Base-by-base conservation (phyloP, 345 rosid species). In the Acer yangbiense region DNA sequence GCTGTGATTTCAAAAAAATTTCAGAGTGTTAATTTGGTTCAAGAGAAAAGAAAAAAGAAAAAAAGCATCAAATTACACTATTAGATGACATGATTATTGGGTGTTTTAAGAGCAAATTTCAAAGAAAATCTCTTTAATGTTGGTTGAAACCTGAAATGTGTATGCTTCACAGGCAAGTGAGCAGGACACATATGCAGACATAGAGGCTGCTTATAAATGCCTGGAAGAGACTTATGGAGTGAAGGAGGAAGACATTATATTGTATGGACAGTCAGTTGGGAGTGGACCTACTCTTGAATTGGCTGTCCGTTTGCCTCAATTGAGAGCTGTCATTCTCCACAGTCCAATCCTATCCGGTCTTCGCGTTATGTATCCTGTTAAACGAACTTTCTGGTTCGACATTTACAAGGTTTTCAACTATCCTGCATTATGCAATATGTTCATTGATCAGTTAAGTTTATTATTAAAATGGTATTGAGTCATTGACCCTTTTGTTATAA, bases 171-270 rank as follows among this genome's bases (percentile, higher is more conserved):
- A 92, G 97, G 88, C 98, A 69, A 92, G 95, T 63, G 97, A 92
- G 88, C 93, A 91, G 83, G 93, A 92, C 76, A 92, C 98, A 35
- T 94, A 89, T 80, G 94, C 96, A 71, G 98, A 94, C 86, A 91
- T 94, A 79, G 94, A 91, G 55, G 98, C 97, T 35, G 95, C 86
- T 18, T 89, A 83, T 75, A 86, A 82, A 72, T 92, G 98, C 83
- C 86, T 94, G 57, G 82, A 83, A 82, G 93, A 94, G 52, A 88
- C 75, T 0, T 87, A 86, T 76, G 92, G 90, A 16, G 81, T 81
- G 23, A 88, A 88, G 79, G 93, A 92, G 82, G 91, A 92, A 84
- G 93, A 92, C 80, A 85, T 80, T n/a, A 83, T 94, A 67, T 50
- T 94, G 81, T 92, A 92, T 41, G 98, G 98, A 6, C 98, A 94